Evolutionary conservation across 2,329 filamentous ascomycete species (phyloP), one percentile per base, ranked within the genome.

Genomic region (Clonostachys chloroleuca): DNA sequence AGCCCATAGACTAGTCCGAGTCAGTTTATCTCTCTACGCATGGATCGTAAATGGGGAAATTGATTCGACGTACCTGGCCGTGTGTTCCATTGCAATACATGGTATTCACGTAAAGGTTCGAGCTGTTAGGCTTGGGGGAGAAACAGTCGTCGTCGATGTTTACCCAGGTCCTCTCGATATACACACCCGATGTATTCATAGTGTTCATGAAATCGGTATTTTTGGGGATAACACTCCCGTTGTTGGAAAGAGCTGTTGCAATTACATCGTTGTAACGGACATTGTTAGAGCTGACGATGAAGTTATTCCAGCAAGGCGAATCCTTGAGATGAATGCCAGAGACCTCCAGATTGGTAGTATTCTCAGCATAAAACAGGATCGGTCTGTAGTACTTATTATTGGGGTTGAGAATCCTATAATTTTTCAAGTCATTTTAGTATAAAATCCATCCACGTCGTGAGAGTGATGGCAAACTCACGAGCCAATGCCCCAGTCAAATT

Each of bases 131-230:
- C 59, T 83, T 83, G 7, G 79, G 75, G 2, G 76, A 80, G 63
- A 83, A 81, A 58, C 79, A 83, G 58, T 83, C 80, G 49, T 82
- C 76, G n/a, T 75, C 77, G 40, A 76, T 74, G 46, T 80, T 73
- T 20, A 79, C 69, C 59, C 70, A 74, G 2, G 70, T 65, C 24
- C 75, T 70, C 48, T 72, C 71, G 16, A 81, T 73, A 0, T 61
- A 73, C 8, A 84, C 59, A 0, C 72, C 72, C 45, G 80, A 72
- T 34, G 80, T 73, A 46, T 81, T 82, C 46, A 78, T 66, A 0
- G 77, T 77, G 63, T 84, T 80, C 59, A 83, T 82, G 40, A 81
- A 81, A 51, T 84, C 80, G 0, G 78, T 82, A 59, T 84, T 84
- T 56, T 80, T 80, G 5, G 80, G 77, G 2, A 74, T 63, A 8